These are phyloP conservation scores for Annulohypoxylon stygium DNA, from an alignment of 495 filamentous ascomycete genomes.

Conservation along the genomic window DNA sequence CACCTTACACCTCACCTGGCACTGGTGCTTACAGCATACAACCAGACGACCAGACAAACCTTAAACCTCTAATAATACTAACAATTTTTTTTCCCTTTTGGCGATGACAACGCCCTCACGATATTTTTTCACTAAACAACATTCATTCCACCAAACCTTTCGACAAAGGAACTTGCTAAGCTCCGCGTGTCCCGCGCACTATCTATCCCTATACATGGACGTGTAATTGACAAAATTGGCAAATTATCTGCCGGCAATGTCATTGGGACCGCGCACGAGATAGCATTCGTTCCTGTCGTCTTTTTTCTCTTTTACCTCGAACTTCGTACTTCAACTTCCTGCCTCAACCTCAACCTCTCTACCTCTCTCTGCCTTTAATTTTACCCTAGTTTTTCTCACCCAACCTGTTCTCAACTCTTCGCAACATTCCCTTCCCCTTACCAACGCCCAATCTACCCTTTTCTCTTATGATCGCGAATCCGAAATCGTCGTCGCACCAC, in stretches of 20 bases:
- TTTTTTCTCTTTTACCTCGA: not conserved
- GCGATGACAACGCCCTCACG: slow-evolving; percentile 43
- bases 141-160: slow-evolving; percentile 11
- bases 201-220: slow-evolving; percentile 14
- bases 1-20: too few relatives aligned
- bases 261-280: slow-evolving; percentile 40
- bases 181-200: slow-evolving; percentile 25
- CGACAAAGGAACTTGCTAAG: slow-evolving; percentile 14
- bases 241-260: slow-evolving; percentile 46
- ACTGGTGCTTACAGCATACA: slow-evolving; percentile 4
- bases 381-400: slow-evolving; percentile 18
- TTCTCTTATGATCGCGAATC: slow-evolving; percentile 33
- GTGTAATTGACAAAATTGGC: slow-evolving; percentile 45
- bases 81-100: slow-evolving; percentile 41
- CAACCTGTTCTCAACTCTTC: slow-evolving; percentile 12
- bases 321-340: too few relatives aligned
- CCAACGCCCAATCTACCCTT: slow-evolving; percentile 13
- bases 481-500: slow-evolving; percentile 33
- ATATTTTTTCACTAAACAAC: slow-evolving; percentile 32
- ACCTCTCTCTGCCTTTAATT: not conserved
- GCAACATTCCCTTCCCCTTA: slow-evolving; percentile 14
- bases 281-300: slow-evolving; percentile 37
- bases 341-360: not conserved
- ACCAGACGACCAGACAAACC: not conserved
- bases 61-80: not conserved